Percentiles rank a stretch among this genome's conserved stretches.
Conservation (phyloP, 306 rosid species). For the Erythrophleum fordii region DNA sequence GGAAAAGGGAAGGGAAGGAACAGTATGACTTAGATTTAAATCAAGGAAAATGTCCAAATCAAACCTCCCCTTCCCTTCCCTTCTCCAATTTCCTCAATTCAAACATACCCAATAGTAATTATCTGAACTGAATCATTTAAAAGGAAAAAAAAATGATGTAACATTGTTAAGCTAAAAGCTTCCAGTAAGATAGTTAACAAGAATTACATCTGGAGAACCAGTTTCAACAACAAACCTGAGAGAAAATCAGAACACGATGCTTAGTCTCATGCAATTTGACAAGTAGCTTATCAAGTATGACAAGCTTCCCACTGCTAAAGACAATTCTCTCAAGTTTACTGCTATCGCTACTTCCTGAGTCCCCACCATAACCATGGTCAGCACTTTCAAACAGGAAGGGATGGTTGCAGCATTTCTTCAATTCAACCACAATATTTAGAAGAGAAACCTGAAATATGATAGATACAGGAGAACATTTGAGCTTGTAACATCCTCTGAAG, state of each 20-base stretch:
- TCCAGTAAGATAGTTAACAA: conserved; percentile 21
- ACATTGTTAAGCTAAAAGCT: neutral
- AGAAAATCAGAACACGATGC: conserved; percentile 95
- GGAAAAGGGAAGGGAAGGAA: neutral
- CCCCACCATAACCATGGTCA: conserved; percentile 99
- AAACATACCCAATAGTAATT: neutral
- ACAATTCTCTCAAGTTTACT: conserved; percentile 89
- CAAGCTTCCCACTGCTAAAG: conserved; percentile 97
- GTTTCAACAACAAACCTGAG: conserved; percentile 74
- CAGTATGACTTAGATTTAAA: neutral
- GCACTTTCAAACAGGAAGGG: conserved; percentile 99
- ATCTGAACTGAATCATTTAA: neutral
- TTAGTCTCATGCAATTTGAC: conserved; percentile 92
- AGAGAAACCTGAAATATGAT: conserved; percentile 80
- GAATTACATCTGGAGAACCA: conserved; percentile 24
- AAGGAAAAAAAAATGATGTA: neutral
- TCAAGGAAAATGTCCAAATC: neutral
- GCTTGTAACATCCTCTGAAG: conserved; percentile 10
- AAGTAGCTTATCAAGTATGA: conserved; percentile 95
- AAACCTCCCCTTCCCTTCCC: neutral
- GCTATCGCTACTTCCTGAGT: conserved; percentile 68
- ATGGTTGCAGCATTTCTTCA: conserved; percentile 99
- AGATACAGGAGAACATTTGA: neutral
- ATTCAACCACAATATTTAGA: conserved; percentile 94
- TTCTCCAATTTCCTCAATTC: neutral